These are phyloP conservation scores for Melanogaster broomeanus DNA, from an alignment of 768 basidiomycete genomes.

Conservation along the genomic window DNA sequence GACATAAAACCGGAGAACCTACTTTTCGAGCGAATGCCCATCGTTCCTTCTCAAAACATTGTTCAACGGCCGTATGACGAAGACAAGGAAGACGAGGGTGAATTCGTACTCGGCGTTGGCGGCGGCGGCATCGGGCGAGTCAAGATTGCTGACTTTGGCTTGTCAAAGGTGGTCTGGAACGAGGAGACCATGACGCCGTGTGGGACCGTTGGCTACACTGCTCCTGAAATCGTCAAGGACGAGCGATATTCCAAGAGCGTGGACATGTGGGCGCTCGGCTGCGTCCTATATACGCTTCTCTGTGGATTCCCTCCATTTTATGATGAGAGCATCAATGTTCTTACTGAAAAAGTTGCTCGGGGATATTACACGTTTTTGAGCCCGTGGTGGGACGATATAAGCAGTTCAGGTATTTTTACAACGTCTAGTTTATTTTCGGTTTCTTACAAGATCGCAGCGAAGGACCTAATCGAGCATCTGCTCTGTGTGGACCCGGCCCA, in stretches of 20 bases:
- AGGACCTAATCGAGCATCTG: constrained; percentile 92
- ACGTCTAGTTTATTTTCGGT: neutral
- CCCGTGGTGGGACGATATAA: constrained; percentile 99
- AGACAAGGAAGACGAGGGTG: constrained; percentile 98
- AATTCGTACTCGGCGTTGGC: constrained; percentile 88
- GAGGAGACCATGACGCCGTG: constrained; percentile 99
- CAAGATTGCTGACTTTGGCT: constrained; percentile 98
- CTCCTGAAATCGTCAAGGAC: constrained; percentile 99
- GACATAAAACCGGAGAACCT: constrained; percentile 99
- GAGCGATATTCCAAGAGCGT: constrained; percentile 96
- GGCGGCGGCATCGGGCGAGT: constrained; percentile 97
- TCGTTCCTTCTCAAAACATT: constrained; percentile 79
- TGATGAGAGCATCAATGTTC: constrained; percentile 96
- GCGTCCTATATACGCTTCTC: constrained; percentile 96
- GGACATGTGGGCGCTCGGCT: constrained; percentile 99
- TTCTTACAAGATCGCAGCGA: constrained; percentile 54
- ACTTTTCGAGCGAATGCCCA: constrained; percentile 90
- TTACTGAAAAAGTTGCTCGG: constrained; percentile 96
- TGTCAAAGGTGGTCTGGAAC: constrained; percentile 98
- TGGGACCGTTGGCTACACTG: constrained; percentile 99
- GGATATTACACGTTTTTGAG: constrained; percentile 98
- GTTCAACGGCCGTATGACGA: constrained; percentile 90
- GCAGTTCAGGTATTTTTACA: constrained; percentile 58
- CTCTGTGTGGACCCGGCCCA: constrained; percentile 95
- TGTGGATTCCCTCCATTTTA: constrained; percentile 99